phyloP scores from a whole-genome alignment of 306 rosid genomes.

The Sicyos edulis region DNA sequence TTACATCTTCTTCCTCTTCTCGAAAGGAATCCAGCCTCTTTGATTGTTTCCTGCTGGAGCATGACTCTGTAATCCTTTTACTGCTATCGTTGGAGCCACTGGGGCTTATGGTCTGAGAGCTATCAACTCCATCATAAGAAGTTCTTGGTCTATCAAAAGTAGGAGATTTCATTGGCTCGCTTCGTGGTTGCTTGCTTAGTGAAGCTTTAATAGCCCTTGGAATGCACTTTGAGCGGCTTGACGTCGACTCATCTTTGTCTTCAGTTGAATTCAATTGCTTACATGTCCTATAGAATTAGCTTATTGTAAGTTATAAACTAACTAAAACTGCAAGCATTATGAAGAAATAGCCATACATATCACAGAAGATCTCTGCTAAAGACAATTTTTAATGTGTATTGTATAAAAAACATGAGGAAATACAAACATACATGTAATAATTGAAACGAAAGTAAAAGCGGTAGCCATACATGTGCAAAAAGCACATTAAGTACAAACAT shows the following conservation, averaged over 20 bases:
- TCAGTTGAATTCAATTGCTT: constrained; percentile 46
- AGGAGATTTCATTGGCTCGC: constrained; percentile 65
- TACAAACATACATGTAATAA: neutral
- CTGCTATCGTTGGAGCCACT: constrained; percentile 43
- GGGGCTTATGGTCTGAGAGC: constrained; percentile 33
- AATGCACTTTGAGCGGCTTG: constrained; percentile 75
- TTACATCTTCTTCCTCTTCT: constrained; percentile 59
- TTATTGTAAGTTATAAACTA: neutral
- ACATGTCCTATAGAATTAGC: constrained; percentile 42
- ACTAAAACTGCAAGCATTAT: neutral
- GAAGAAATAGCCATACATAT: constrained; percentile 4
- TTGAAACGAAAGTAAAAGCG: no score
- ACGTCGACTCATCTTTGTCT: constrained; percentile 43
- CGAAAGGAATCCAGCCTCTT: constrained; percentile 45
- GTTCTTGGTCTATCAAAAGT: constrained; percentile 52
- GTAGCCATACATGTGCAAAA: neutral
- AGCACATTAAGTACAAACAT: neutral
- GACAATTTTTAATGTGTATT: neutral
- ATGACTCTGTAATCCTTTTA: constrained; percentile 45
- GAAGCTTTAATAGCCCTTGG: constrained; percentile 75
- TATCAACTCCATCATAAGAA: constrained; percentile 53
- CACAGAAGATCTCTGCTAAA: neutral
- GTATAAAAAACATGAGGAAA: neutral
- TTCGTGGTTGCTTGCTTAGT: constrained; percentile 57
- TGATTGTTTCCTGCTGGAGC: constrained; percentile 37